These are phyloP conservation scores for Adansonia rubrostipa DNA, from an alignment of 441 rosid species.

Conservation along the genomic window DNA sequence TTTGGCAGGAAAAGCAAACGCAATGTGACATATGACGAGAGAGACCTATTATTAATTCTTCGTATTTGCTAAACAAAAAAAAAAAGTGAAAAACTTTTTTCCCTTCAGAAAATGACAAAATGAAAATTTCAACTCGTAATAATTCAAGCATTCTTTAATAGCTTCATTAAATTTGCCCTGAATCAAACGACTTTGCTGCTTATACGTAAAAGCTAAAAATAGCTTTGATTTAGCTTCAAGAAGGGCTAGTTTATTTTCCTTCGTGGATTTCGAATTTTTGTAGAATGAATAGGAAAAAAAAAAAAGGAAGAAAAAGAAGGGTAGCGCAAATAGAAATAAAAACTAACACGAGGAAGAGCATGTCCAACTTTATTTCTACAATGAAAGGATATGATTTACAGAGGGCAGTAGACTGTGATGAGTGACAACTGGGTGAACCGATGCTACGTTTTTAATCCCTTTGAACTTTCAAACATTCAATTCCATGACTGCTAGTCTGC, in stretches of 20 bases:
- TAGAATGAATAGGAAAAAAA: neutral
- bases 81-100: neutral
- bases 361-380: neutral
- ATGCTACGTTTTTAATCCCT: neutral
- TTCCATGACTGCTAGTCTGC: neutral
- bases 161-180: too few relatives aligned
- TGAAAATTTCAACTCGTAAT: too few relatives aligned
- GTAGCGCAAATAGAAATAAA: neutral
- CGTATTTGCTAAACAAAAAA: neutral
- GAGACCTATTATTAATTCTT: neutral
- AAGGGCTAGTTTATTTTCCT: neutral
- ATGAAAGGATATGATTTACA: neutral
- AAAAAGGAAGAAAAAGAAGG: neutral
- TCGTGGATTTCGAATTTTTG: neutral
- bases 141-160: too few relatives aligned
- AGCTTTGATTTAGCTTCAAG: neutral
- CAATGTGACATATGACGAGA: neutral
- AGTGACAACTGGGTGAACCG: neutral
- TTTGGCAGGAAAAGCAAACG: neutral
- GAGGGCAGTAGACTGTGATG: too few relatives aligned
- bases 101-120: too few relatives aligned
- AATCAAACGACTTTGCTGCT: too few relatives aligned
- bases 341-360: conserved; percentile 15
- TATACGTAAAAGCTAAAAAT: neutral
- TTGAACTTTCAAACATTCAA: neutral